Base-by-base conservation (phyloP, 352 stramenopile genomes). In the Halophytophthora polymorphica region DNA sequence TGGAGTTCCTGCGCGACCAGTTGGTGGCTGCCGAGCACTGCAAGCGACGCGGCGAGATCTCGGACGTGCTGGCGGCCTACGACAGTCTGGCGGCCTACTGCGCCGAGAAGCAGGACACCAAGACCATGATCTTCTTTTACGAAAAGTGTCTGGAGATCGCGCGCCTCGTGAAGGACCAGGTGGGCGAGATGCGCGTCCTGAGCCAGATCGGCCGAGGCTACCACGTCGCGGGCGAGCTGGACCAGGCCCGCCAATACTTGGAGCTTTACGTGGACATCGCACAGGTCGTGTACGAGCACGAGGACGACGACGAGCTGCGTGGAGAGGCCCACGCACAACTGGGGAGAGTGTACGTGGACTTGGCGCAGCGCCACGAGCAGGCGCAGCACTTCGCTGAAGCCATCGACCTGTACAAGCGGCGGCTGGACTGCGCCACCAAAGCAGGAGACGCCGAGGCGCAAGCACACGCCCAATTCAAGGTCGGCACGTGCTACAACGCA, bases 61-160 rank as follows among this genome's bases (percentile, higher is more conserved):
- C 66, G 1, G 71, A 85, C 13, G 86, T 97, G 13, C 92, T 96
- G 50, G 68, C 76, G 18, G 73, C 82, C 6, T 97, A 95, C 64
- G 85, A 96, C 36, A 81, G 64, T 44, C 68, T 96, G 33, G 86
- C 80, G 12, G 72, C 66, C 18, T 88, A 88, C 51, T 91, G 84
- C 19, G 53, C 64, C 18, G 76, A 90, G 59, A 86, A 88, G 31
- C 64, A 83, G 15, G 90, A 97, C 63, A 61, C 71, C 25, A 85
- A 90, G 49, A 98, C 91, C 13, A 88, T 89, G 64, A 84, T 97
- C 28, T 96, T 96, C 64, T 98, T 98, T 50, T 91, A 93, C 51
- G 88, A 96, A 19, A 97, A 98, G 53, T 96, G 89, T 53, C 75
- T 97, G 15, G 88, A 97, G 61, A 92, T 97, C 43, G 69, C 83